Evolutionary conservation across 2,329 filamentous ascomycete genomes (phyloP), one percentile per base, ranked within the genome.

Genomic region (Aspergillus pseudoglaucus): DNA sequence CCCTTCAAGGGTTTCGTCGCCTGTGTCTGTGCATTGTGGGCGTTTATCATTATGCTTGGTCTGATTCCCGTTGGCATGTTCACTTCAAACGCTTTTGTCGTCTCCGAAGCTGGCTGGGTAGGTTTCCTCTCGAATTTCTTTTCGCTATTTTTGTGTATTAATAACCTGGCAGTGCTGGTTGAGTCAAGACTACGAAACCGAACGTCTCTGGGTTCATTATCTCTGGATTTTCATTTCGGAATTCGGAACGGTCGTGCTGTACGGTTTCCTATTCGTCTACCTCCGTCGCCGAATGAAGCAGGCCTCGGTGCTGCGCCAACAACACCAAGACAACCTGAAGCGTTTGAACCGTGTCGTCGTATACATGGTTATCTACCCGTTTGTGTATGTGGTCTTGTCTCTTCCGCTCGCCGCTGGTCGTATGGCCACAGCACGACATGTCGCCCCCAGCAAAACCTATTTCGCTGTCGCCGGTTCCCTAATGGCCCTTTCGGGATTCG

Each of bases 301-400:
- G 39, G 61, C 64, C 1, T 59, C 61, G 23, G 56, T 53, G 37
- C 63, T 68, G 12, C 61, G 58, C 17, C 59, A 55, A 42, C 59
- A 56, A 18, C 65, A 63, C 47, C 59, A 59, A 45, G 65, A 68
- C 25, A 64, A 60, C 41, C 49, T 70, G 7, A 56, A 60, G 15
- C 62, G 63, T 15, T 53, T 71, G 17, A 67, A 65, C 42, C 67
- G 69, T 20, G 69, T 72, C 20, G 67, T 70, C 41, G 53, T 69
- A 4, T 72, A 71, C 61, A 73, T 73, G 70, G 66, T 73, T 49
- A 65, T 73, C 37, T 73, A 72, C 47, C 70, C 70, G 2, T 47
- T 76, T 9, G 69, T 66, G 7, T 87, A 87, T 60, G 75, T 78
- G 2, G 63, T 83, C 9, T 52, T 80, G 44, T 86, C 84, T 50